Evolutionary conservation across 1,284 basidiomycete species (phyloP).

Genomic region (Ceratobasidium sp.): DNA sequence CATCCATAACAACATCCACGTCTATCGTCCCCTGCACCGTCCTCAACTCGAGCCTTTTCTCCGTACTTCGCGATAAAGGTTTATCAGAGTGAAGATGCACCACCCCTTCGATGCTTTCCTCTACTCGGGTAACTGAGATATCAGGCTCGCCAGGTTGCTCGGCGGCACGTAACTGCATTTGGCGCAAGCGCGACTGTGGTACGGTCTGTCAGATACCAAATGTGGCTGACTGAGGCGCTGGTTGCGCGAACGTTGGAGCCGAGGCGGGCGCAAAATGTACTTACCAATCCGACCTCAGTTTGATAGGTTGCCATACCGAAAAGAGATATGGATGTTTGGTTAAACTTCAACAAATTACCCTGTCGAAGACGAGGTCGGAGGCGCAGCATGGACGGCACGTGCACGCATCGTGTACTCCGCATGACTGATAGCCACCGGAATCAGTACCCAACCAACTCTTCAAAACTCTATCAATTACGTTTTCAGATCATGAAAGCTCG

Average conservation of each 20-base stretch:
- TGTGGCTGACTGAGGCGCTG: neutral
- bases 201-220: neutral
- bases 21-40: constrained; percentile 29
- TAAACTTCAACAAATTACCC: neutral
- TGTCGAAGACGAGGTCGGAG: neutral
- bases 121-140: constrained; percentile 26
- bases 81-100: constrained; percentile 41
- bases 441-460: too few relatives aligned
- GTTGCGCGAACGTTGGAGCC: constrained; percentile 37
- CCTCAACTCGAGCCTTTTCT: constrained; percentile 31
- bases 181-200: constrained; percentile 34
- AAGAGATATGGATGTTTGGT: neutral
- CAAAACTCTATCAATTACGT: neutral
- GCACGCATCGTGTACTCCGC: neutral
- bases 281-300: constrained; percentile 39
- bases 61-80: constrained; percentile 15
- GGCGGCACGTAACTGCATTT: constrained; percentile 36
- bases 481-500: neutral
- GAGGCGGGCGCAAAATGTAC: neutral
- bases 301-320: constrained; percentile 29
- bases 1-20: constrained; percentile 36
- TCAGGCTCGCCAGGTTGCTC: constrained; percentile 41
- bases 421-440: constrained; percentile 17
- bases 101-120: constrained; percentile 32
- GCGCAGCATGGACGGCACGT: neutral